Percentiles rank a stretch among this genome's conserved stretches.
Conservation (phyloP, 805 yeast genomes). For the Sugiyamaella lignohabitans region DNA sequence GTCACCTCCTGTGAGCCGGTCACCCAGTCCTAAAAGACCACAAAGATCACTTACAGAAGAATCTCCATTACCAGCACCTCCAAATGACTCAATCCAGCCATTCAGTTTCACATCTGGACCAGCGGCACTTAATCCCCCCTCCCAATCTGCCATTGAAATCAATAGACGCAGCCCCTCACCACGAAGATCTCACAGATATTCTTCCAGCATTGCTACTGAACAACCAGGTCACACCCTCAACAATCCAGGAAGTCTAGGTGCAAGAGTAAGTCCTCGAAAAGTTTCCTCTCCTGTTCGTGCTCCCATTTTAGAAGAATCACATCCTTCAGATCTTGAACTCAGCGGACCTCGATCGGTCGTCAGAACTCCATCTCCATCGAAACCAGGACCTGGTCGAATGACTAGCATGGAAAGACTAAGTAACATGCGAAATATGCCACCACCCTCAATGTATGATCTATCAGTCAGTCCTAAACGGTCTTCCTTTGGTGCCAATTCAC, state of each 20-base stretch:
- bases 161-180: constrained; percentile 4
- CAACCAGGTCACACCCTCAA: too few relatives aligned
- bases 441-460: not conserved
- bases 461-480: not conserved
- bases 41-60: not conserved
- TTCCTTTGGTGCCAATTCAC: too few relatives aligned
- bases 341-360: not conserved
- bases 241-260: not conserved
- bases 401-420: not conserved
- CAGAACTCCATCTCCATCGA: not conserved
- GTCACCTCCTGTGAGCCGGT: not conserved
- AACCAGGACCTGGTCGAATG: not conserved
- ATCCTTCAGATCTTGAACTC: not conserved
- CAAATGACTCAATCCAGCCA: not conserved
- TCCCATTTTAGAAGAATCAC: not conserved
- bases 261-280: constrained; percentile 4
- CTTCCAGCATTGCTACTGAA: constrained; percentile 3
- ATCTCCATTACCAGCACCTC: not conserved
- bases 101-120: not conserved
- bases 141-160: not conserved
- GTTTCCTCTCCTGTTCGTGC: constrained; percentile 7
- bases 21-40: not conserved
- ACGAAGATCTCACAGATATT: constrained; percentile 6
- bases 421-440: not conserved
- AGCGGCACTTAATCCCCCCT: not conserved